These are phyloP conservation scores for Naematelia aurantialba DNA, from an alignment of 768 basidiomycete species.

Conservation along the genomic window DNA sequence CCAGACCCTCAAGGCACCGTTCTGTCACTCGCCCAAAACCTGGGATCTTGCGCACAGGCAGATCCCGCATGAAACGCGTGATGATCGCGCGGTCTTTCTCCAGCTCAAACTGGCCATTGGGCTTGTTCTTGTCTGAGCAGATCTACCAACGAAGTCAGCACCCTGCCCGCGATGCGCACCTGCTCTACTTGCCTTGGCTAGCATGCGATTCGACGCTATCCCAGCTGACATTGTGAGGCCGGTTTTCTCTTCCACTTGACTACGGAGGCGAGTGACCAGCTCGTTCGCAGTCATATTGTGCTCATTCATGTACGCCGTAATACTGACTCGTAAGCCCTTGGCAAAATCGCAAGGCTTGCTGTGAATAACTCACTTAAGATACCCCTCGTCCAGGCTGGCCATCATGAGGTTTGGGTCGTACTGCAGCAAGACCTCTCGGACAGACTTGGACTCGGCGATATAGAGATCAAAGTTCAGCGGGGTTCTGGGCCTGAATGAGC, in stretches of 20 bases:
- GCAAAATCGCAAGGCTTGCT: too few species aligned
- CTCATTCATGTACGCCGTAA: slow-evolving; percentile 75
- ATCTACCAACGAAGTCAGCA: slow-evolving; percentile 57
- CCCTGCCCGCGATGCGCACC: too few species aligned
- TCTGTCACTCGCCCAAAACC: slow-evolving; percentile 91
- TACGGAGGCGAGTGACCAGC: slow-evolving; percentile 74
- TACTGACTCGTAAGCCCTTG: slow-evolving; percentile 55
- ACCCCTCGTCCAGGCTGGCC: slow-evolving; percentile 85
- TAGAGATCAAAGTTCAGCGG: slow-evolving; percentile 44
- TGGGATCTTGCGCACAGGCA: slow-evolving; percentile 69
- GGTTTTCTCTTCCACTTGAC: slow-evolving; percentile 69
- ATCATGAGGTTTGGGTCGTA: slow-evolving; percentile 49
- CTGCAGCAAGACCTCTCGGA: slow-evolving; percentile 61
- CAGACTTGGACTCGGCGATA: slow-evolving; percentile 52
- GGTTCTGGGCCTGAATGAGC: slow-evolving; percentile 14
- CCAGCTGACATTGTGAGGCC: slow-evolving; percentile 88
- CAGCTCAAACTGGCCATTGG: slow-evolving; percentile 83
- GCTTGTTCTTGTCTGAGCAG: slow-evolving; percentile 95
- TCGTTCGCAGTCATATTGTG: slow-evolving; percentile 64
- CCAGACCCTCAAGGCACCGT: slow-evolving; percentile 76
- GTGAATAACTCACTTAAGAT: slow-evolving; percentile 67
- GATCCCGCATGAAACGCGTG: slow-evolving; percentile 69
- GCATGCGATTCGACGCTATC: slow-evolving; percentile 93
- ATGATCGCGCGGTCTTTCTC: slow-evolving; percentile 64
- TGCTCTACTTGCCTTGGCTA: slow-evolving; percentile 83